Base-by-base conservation (phyloP, 2,329 filamentous ascomycete species). In the Fusarium domesticum region DNA sequence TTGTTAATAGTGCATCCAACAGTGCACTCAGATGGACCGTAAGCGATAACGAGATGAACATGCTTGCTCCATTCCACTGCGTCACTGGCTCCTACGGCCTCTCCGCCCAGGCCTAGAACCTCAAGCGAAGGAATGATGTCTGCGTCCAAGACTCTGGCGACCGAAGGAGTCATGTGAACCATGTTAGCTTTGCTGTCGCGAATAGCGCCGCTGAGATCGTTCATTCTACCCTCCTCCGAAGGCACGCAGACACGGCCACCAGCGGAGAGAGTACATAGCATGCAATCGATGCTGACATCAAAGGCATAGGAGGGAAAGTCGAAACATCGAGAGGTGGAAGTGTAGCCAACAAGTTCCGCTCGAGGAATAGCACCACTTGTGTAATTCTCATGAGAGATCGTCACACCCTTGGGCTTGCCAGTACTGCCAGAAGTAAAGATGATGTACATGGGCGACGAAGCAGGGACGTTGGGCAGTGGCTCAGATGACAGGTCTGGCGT, bases 401-500 rank as follows among this genome's bases (percentile, higher is more conserved):
- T 67, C 8, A 83, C 78, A 17, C 80, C 80, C 64, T 84, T 84
- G 7, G 80, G 80, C 48, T 74, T 74, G 5, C 80, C 80, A 0
- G 80, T 84, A 43, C 77, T 83, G 12, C 80, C 80, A 2, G 79
- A 83, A 12, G 80, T 84, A 59, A 83, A 83, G 59, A 83, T 80
- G 54, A 83, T 75, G 47, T 75, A 76, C 47, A 75, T 69, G 34
- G 70, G 66, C 4, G 66, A 61, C 8, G 60, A 60, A 4, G 69
- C 51, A 12, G 81, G 62, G 31, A 75, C 69, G 2, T 39, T 20
- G 1, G 67, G 65, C 4, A 69, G 55, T 8, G 37, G 28, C 5
- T 51, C 45, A 17, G 47, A 11, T 41, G 50, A 31, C 39, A 47
- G 28, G 33, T 48, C 28, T 25, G 45, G 34, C 35, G 49, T 15